These are phyloP conservation scores for Termitomyces sp. DNA, from an alignment of 768 basidiomycete species.

Conservation along the genomic window DNA sequence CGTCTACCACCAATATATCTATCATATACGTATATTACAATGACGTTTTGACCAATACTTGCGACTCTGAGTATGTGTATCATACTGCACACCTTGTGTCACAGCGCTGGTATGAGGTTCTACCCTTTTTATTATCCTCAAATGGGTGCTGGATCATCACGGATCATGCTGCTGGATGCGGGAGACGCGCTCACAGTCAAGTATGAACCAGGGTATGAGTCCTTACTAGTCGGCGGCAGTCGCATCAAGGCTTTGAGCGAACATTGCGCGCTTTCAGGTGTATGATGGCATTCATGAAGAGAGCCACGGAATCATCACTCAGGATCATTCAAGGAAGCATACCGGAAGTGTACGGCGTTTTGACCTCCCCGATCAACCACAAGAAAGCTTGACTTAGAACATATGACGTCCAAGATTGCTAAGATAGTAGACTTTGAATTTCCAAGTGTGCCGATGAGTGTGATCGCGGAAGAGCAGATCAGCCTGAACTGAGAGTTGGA, in stretches of 20 bases:
- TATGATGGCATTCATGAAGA: background rate
- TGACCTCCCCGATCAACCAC: background rate
- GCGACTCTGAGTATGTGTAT: too few relatives aligned
- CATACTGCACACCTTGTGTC: background rate
- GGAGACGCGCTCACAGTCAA: background rate
- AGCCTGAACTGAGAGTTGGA: background rate
- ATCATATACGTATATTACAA: too few relatives aligned
- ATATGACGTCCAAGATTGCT: background rate
- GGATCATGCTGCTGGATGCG: background rate
- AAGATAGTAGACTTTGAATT: background rate
- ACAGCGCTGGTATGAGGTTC: too few relatives aligned
- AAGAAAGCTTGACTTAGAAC: background rate
- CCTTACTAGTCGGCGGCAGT: background rate
- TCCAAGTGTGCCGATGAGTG: background rate
- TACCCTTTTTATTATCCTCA: too few relatives aligned
- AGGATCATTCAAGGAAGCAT: background rate
- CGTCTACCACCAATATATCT: too few relatives aligned
- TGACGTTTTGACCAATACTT: background rate
- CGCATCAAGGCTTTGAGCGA: too few relatives aligned
- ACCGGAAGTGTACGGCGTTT: background rate
- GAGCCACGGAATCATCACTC: background rate
- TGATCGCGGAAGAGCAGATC: background rate
- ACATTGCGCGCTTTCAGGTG: background rate
- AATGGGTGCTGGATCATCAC: background rate
- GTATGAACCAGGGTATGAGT: background rate